phyloP scores from a whole-genome alignment of 176 grass and related monocot species.

The Zizania latifolia region DNA sequence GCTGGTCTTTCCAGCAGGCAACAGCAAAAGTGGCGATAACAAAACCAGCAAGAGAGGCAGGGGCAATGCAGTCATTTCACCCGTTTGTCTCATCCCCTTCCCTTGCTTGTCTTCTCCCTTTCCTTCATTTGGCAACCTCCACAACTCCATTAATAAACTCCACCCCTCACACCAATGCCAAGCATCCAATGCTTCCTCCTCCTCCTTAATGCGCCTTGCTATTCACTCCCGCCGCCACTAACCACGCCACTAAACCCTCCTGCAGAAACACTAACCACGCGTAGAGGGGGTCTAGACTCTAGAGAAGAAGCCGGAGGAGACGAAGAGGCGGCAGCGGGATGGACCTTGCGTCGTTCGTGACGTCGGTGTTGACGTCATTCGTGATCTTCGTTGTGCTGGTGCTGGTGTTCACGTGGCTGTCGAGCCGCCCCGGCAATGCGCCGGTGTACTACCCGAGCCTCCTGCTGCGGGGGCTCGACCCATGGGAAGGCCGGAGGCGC shows the following conservation, averaged over 20 bases:
- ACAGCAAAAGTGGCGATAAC: too few relatives aligned
- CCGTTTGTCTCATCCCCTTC: neutral
- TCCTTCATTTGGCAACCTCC: conserved; percentile 16
- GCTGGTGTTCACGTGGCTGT: conserved; percentile 70
- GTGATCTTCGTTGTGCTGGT: conserved; percentile 65
- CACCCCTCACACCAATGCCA: neutral
- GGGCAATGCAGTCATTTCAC: too few relatives aligned
- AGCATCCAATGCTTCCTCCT: conserved; percentile 51
- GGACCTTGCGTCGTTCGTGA: conserved; percentile 72
- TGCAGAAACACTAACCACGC: neutral
- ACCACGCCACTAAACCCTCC: neutral
- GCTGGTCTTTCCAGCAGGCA: too few relatives aligned
- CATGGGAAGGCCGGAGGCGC: conserved; percentile 42
- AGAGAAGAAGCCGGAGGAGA: neutral
- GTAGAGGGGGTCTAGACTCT: too few relatives aligned
- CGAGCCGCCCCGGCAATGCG: conserved; percentile 66
- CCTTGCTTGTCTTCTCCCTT: neutral
- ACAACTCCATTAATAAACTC: neutral
- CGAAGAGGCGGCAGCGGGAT: conserved; percentile 14
- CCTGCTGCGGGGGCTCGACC: conserved; percentile 66
- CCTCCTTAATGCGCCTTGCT: conserved; percentile 1
- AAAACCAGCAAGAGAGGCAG: too few relatives aligned
- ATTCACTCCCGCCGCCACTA: conserved; percentile 6
- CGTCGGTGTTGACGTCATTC: conserved; percentile 76
- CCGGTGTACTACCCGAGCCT: conserved; percentile 78